These are phyloP conservation scores for Ricinus communis DNA, from an alignment of 345 rosid genomes.

Conservation along the genomic window DNA sequence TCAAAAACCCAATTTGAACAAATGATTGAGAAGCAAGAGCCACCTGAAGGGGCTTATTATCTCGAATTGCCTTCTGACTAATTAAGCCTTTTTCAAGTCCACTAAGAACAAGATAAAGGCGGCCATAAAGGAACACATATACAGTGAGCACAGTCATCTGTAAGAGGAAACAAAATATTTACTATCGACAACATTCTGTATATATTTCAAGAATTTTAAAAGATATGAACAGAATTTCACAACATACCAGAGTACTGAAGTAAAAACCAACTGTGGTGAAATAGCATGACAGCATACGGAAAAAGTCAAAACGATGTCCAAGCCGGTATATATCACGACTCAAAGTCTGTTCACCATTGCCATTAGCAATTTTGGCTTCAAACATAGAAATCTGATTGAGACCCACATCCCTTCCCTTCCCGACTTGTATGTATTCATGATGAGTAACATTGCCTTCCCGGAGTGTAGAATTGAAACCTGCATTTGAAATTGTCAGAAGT, in stretches of 20 bases:
- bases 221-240: background rate
- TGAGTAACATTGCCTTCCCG: slow-evolving; percentile 99
- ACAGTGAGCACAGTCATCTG: slow-evolving; percentile 98
- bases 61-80: slow-evolving; percentile 67
- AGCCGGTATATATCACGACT: slow-evolving; percentile 96
- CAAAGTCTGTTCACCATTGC: slow-evolving; percentile 97
- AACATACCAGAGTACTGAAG: slow-evolving; percentile 87
- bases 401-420: slow-evolving; percentile 99
- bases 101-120: slow-evolving; percentile 95
- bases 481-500: slow-evolving; percentile 14
- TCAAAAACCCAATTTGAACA: slow-evolving; percentile 93
- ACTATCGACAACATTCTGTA: background rate
- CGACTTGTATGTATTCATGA: slow-evolving; percentile 99
- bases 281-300: slow-evolving; percentile 97
- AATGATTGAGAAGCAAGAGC: slow-evolving; percentile 99
- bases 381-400: slow-evolving; percentile 99
- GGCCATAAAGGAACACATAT: slow-evolving; percentile 96
- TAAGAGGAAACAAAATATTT: slow-evolving; percentile 26
- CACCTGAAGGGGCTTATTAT: slow-evolving; percentile 92
- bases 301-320: slow-evolving; percentile 98
- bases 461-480: slow-evolving; percentile 97
- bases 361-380: slow-evolving; percentile 97
- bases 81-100: slow-evolving; percentile 88
- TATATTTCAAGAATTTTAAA: slow-evolving; percentile 9
- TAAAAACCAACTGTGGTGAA: slow-evolving; percentile 98